Conservation (phyloP, 139 green algal species). For the Coelastrella sp. region DNA sequence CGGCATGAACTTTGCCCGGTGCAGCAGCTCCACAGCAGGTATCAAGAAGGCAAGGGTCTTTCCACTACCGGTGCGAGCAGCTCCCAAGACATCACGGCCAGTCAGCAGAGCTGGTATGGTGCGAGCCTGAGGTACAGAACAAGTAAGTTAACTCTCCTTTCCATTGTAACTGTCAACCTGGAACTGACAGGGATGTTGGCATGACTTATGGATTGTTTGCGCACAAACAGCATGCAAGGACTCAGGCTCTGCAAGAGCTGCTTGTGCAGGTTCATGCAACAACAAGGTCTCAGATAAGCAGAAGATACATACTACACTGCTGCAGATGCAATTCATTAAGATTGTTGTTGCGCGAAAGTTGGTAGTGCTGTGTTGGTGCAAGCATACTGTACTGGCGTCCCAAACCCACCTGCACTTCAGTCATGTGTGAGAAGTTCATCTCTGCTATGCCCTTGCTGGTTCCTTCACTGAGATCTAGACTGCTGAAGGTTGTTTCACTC, state of each 20-base stretch:
- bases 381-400: neutral
- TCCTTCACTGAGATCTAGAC: slow-evolving; percentile 76
- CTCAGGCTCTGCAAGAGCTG: no score
- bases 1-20: slow-evolving; percentile 93
- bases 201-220: no score
- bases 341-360: no score
- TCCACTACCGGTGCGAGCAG: slow-evolving; percentile 95
- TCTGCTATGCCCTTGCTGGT: slow-evolving; percentile 75
- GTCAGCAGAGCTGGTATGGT: slow-evolving; percentile 93
- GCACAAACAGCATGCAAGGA: no score
- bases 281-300: no score
- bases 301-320: no score
- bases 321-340: neutral
- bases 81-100: slow-evolving; percentile 94
- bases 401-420: slow-evolving; percentile 75
- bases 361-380: neutral
- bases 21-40: slow-evolving; percentile 92
- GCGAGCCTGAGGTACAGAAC: slow-evolving; percentile 82
- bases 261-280: no score
- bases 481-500: slow-evolving; percentile 75
- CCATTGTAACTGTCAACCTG: neutral
- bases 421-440: slow-evolving; percentile 92
- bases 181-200: no score
- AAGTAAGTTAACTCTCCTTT: no score
- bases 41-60: slow-evolving; percentile 99